Evolutionary conservation across 495 filamentous ascomycete species (phyloP).

Genomic region (Talaromyces thailandensis): DNA sequence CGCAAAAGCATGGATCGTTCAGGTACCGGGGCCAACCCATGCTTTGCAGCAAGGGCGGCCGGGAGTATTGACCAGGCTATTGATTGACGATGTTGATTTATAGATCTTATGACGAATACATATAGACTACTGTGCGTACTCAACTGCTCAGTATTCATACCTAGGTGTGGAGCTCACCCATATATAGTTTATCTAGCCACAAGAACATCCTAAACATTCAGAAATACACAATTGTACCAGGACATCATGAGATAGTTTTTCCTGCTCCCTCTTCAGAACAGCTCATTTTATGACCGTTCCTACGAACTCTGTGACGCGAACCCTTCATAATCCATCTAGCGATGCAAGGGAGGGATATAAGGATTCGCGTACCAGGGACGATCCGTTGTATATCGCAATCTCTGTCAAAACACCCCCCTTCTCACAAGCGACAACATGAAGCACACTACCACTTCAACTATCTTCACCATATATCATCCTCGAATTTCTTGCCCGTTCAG

Average conservation of each 20-base stretch:
- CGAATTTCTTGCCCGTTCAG: background rate
- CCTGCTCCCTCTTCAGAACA: background rate
- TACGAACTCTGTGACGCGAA: background rate
- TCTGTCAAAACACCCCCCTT: background rate
- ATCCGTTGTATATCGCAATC: background rate
- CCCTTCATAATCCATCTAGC: background rate
- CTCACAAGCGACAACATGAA: no score
- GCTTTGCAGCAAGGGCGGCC: background rate
- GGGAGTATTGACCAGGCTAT: background rate
- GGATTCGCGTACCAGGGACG: background rate
- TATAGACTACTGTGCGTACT: no score
- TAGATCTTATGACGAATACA: no score
- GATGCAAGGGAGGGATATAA: background rate
- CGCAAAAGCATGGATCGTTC: background rate
- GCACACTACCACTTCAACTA: no score
- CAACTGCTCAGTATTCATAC: no score
- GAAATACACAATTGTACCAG: background rate
- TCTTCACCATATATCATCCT: no score
- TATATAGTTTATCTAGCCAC: background rate
- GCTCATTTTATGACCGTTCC: background rate
- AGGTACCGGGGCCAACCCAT: background rate
- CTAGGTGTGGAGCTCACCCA: background rate
- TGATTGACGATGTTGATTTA: background rate
- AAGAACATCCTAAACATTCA: background rate
- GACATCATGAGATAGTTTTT: background rate